Conservation (phyloP, 345 rosid species). For the Citropsis articulata region DNA sequence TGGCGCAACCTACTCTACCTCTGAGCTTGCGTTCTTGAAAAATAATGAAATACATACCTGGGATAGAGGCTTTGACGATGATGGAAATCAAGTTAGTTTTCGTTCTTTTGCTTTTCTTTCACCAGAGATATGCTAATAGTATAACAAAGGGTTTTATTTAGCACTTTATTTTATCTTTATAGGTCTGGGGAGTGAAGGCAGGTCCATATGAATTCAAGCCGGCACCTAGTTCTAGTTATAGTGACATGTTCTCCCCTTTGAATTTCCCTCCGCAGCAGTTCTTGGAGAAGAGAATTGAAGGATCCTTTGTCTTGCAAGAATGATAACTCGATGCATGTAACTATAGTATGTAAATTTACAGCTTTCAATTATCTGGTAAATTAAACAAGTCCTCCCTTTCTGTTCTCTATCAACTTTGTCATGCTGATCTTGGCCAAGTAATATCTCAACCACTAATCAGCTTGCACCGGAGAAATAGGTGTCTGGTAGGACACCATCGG, state of each 20-base stretch:
- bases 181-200: slow-evolving; percentile 87
- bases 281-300: slow-evolving; percentile 67
- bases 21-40: slow-evolving; percentile 78
- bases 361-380: not conserved
- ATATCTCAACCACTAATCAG: not conserved
- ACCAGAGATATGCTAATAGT: not conserved
- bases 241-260: slow-evolving; percentile 50
- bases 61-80: slow-evolving; percentile 88
- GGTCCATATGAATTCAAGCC: slow-evolving; percentile 87
- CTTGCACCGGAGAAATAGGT: not conserved
- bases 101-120: not conserved
- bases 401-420: not conserved
- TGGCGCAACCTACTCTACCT: slow-evolving; percentile 73
- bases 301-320: slow-evolving; percentile 78
- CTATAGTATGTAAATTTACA: slow-evolving; percentile 12
- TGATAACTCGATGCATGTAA: slow-evolving; percentile 20
- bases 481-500: not conserved
- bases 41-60: slow-evolving; percentile 82
- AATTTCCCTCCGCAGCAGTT: slow-evolving; percentile 49
- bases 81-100: slow-evolving; percentile 64
- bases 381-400: not conserved
- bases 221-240: slow-evolving; percentile 51
- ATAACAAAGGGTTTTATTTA: not conserved
- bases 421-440: not conserved
- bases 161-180: slow-evolving; percentile 6